Evolutionary conservation across 305 asterid genomes (phyloP).

Genomic region (Stenogyne calaminthoides): DNA sequence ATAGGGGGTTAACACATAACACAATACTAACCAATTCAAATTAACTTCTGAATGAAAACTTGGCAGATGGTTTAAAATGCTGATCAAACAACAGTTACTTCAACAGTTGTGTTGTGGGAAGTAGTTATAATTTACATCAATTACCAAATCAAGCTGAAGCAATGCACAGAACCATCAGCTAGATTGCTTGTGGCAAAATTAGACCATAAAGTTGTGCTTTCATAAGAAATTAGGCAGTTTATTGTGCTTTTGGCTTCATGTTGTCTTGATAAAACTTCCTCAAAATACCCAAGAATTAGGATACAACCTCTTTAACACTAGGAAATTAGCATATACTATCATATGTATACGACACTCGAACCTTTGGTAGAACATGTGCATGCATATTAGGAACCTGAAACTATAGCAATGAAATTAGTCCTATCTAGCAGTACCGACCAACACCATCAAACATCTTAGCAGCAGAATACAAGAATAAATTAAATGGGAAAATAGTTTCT

Average conservation of each 20-base stretch:
- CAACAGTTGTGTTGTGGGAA: not conserved
- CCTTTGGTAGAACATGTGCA: conserved; percentile 6
- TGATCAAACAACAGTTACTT: not conserved
- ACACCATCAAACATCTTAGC: not conserved
- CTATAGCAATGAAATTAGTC: not conserved
- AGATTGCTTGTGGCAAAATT: not conserved
- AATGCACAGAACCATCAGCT: not conserved
- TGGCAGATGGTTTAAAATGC: not conserved
- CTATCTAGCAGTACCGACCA: not conserved
- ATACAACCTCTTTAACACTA: not conserved
- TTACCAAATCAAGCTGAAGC: not conserved
- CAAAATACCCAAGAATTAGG: not conserved
- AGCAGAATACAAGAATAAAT: not conserved
- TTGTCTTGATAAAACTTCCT: not conserved
- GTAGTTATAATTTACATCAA: not conserved
- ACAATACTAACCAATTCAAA: not conserved
- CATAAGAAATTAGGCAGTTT: not conserved
- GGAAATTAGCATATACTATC: not conserved
- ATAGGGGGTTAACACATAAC: not conserved
- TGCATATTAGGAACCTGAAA: not conserved
- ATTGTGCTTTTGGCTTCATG: conserved; percentile 4
- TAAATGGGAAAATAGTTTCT: no score
- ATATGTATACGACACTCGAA: not conserved
- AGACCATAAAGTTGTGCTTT: not conserved
- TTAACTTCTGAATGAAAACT: not conserved